Base-by-base conservation (phyloP, 176 grass and related monocot species). In the Ananas comosus region DNA sequence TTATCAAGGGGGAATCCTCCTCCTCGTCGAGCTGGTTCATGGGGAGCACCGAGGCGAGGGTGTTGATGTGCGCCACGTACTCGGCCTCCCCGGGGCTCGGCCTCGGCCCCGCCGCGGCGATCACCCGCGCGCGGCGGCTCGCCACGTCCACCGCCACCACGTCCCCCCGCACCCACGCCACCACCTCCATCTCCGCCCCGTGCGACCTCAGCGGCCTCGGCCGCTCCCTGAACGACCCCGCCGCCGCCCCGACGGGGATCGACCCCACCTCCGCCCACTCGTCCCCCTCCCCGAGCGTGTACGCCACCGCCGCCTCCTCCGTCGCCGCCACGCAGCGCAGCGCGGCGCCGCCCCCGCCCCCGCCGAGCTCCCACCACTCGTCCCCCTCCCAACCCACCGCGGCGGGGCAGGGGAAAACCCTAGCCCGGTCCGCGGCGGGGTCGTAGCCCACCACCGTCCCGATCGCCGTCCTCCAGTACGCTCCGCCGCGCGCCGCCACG, bases 401-500 rank as follows among this genome's bases (percentile, higher is more conserved):
- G 78, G 19, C 77, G 65, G 71, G 78, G 77, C 18, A 75, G 0
- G 19, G 19, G 2, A 18, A 67, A 2, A 75, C 6, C 2, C 70
- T 13, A 53, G 52, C 58, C 13, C 9, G 5, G 0, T 52, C 70
- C 2, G 73, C 65, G 1, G 2, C 16, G 9, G 50, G 67, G 74
- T 49, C 24, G 74, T 72, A 91, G 12, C 83, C 77, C 0, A 91
- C 66, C 0, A 75, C 77, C 5, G 83, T 91, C 33, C 63, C 70
- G 59, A 83, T 83, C 77, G 49, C 65, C 19, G 83, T 91, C 52
- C 77, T 53, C 83, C 88, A 91, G 80, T 75, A 91, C 1, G 83
- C 88, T 13, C 23, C 53, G 13, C 47, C 64, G 2, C 66, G 67
- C 3, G 71, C 83, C 0, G 66, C 61, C 28, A 86, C 66, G 50